Conservation (phyloP, 176 grass and related monocot species). For the Saccharum spontaneum region DNA sequence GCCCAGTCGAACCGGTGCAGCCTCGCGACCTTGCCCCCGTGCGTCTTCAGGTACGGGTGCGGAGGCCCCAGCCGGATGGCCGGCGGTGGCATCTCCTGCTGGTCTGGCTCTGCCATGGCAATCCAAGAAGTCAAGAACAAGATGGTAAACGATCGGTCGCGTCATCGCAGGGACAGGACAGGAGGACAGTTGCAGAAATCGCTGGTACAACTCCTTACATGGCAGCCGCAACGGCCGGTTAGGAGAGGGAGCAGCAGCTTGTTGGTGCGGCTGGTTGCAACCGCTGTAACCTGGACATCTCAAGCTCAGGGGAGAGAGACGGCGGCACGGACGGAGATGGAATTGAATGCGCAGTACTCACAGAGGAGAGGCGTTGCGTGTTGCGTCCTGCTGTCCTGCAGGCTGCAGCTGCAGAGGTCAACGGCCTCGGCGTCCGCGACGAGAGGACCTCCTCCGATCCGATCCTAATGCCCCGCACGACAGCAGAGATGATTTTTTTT, state of each 20-base stretch:
- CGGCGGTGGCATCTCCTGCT: constrained; percentile 21
- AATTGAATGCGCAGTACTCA: not conserved
- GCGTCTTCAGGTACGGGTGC: constrained; percentile 38
- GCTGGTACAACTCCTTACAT: not conserved
- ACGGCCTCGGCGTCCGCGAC: not conserved
- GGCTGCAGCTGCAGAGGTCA: not conserved
- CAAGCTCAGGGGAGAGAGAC: not conserved
- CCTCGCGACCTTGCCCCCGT: constrained; percentile 35
- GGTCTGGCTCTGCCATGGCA: not conserved
- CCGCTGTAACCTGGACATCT: not conserved
- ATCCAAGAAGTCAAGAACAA: not conserved
- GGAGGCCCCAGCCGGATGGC: not conserved
- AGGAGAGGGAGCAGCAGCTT: not conserved
- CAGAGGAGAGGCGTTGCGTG: not conserved
- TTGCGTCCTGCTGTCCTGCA: not conserved
- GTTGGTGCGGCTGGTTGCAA: not conserved
- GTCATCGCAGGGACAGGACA: not conserved
- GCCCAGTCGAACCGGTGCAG: constrained; percentile 60
- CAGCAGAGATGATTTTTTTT: not conserved
- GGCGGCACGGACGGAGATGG: not conserved
- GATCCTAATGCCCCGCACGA: not conserved
- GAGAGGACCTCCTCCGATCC: not conserved
- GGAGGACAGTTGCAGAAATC: not conserved
- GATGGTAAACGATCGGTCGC: not conserved
- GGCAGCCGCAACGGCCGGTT: not conserved